Conservation (phyloP, 179 eudicot genomes). For the Camellia oleifera region DNA sequence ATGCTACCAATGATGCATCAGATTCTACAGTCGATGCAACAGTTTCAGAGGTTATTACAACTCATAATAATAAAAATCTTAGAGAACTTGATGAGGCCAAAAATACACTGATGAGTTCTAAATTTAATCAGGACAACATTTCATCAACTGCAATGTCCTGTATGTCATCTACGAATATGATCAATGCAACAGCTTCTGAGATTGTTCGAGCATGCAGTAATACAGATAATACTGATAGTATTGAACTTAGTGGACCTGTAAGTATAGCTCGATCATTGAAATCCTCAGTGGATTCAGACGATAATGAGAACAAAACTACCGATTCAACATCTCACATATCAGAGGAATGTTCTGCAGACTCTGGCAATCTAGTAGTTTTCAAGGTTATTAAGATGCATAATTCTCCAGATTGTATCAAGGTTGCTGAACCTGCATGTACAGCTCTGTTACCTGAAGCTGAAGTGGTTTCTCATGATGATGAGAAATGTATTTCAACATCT, state of each 20-base stretch:
- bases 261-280: background rate
- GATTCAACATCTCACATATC: background rate
- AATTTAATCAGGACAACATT: background rate
- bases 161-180: background rate
- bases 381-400: background rate
- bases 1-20: background rate
- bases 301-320: background rate
- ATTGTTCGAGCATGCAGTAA: background rate
- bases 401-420: background rate
- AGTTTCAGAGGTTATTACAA: background rate
- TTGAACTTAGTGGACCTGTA: background rate
- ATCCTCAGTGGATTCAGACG: background rate
- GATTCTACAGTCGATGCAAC: conserved; percentile 11
- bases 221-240: background rate
- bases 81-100: background rate
- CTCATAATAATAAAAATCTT: background rate
- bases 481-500: background rate
- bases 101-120: background rate
- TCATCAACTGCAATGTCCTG: background rate
- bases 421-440: background rate
- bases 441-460: background rate
- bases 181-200: conserved; percentile 3
- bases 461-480: background rate
- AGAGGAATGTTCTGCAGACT: background rate
- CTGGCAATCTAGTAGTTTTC: background rate